Base-by-base conservation (phyloP, 352 stramenopile genomes). In the Phytophthora tentaculata region DNA sequence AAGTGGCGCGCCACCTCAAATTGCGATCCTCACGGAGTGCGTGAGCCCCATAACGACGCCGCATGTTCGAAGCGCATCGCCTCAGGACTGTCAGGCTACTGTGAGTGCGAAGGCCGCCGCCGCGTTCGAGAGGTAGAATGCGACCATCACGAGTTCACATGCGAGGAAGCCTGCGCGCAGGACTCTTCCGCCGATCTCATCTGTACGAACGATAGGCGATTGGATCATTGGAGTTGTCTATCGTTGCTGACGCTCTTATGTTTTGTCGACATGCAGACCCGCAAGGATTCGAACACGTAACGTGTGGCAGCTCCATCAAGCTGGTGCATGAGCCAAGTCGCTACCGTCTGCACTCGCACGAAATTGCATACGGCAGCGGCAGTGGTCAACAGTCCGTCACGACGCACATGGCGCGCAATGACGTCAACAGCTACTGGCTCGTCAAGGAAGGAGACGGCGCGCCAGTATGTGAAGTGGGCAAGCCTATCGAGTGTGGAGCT, bases 361-460 rank as follows among this genome's bases (percentile, higher is more conserved):
- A 93, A 60, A 90, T 95, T 59, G 68, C 74, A 44, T 95, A 94
- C 55, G 88, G 88, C 16, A 86, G 73, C 22, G 88, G 88, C 37
- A 95, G 88, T 52, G 74, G 80, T 2, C 88, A 95, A 72, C 88
- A 95, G 75, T 95, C 85, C 19, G 66, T 95, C 47, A 95, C 88
- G 10, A 71, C 86, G 23, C 78, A 91, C 67, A 66, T 73, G 35
- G 73, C 86, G 29, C 79, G 84, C 37, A 92, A 94, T 49, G 88
- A 95, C 55, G 81, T 86, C 57, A 95, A 94, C 74, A 93, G 88
- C 70, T 92, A 93, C 62, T 95, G 88, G 88, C 76, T 95, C 57
- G 82, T 95, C 43, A 95, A 95, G 62, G 86, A 95, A 56, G 86
- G 68, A 37, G 84, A 95, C 56, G 62, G 67, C 7, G 74, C 71